Evolutionary conservation across 139 green algal genomes (phyloP), one percentile per base, ranked within the genome.

Genomic region (Haematococcus sp.): DNA sequence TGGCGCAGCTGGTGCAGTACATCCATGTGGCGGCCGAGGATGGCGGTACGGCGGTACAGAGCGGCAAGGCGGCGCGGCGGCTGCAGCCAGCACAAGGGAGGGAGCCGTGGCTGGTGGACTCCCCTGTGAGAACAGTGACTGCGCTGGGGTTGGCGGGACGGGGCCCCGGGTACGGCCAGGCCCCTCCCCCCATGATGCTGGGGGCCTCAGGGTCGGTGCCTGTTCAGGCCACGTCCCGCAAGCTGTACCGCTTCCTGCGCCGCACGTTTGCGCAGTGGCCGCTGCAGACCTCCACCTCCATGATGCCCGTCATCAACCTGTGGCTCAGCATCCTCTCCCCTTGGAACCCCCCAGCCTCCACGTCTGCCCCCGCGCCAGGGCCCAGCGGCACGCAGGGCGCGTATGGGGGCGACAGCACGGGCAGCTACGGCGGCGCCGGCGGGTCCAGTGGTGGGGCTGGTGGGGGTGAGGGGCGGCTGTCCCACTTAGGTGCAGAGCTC

Each of bases 171-270:
- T 49, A 49, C 40, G 40, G 40, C 7, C 40, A 49, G 40, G 40
- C 40, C 7, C 40, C 40, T 11, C 75, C 75, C 32, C 68, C 75
- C 2, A 3, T 30, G 31, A 17, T 25, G 23, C 61, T 76, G 56
- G 56, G 5, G 22, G 68, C 73, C 2, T 19, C 73, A 0, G 78
- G 70, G 32, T 66, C 54, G 1, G 56, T 75, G 3, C 75, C 75
- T 3, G 76, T 86, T 52, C 89, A 95, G 77, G 86, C 83, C 0
- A 67, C 91, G 49, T 77, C 76, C 5, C 74, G 83, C 2, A 87
- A 88, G 49, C 55, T 95, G 59, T 95, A 90, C 83, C 79, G 88
- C 44, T 82, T 90, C 46, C 84, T 94, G 32, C 75, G 83, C 25
- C 74, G 88, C 22, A 82, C 85, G 3, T 77, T 95, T 44, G 70